These are phyloP conservation scores for Artomyces pyxidatus DNA, from an alignment of 768 basidiomycete species.

Conservation along the genomic window DNA sequence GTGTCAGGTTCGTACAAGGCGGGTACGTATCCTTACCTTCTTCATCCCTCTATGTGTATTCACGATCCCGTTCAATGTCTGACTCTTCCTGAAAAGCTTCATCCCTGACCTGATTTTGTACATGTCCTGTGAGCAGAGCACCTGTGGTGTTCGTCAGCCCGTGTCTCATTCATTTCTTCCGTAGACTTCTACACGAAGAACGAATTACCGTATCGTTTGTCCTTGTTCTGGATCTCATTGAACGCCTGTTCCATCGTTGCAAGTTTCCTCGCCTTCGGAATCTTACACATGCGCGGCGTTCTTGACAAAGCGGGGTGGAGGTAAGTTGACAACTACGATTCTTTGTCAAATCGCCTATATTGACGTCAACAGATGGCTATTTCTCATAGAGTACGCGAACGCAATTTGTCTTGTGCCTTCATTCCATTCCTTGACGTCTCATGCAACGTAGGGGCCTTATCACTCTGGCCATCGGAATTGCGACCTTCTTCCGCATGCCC, in stretches of 20 bases:
- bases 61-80: background rate
- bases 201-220: conserved; percentile 24
- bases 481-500: conserved; percentile 47
- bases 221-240: conserved; percentile 17
- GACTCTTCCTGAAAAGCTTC: no score
- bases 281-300: conserved; percentile 49
- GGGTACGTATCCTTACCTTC: no score
- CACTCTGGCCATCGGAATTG: conserved; percentile 38
- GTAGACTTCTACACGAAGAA: conserved; percentile 45
- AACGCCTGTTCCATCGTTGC: conserved; percentile 8
- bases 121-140: conserved; percentile 39
- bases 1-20: conserved; percentile 47
- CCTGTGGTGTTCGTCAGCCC: no score
- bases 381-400: conserved; percentile 42
- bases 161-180: background rate
- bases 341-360: background rate
- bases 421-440: conserved; percentile 22
- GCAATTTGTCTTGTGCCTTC: conserved; percentile 41
- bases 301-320: conserved; percentile 46
- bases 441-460: conserved; percentile 38
- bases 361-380: conserved; percentile 42
- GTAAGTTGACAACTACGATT: conserved; percentile 19
- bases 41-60: no score
- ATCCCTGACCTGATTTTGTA: conserved; percentile 40
- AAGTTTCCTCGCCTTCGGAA: conserved; percentile 54